Conservation (phyloP, 805 yeast genomes). For the Kuraishia piskuri region DNA sequence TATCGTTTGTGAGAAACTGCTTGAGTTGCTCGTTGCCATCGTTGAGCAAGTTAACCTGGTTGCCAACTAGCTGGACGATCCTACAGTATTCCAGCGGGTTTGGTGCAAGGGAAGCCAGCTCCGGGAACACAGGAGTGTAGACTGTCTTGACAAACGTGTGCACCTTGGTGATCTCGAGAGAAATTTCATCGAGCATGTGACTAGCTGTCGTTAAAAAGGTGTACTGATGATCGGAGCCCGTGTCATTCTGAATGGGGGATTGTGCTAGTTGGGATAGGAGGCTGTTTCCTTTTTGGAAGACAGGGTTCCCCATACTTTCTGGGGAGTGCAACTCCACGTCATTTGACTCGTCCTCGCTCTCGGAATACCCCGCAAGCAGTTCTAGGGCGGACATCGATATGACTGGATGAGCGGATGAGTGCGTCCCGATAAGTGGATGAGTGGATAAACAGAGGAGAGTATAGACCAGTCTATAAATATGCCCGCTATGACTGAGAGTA, state of each 20-base stretch:
- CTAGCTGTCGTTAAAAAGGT: constrained; percentile 46
- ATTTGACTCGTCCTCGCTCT: not conserved
- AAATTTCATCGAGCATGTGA: constrained; percentile 42
- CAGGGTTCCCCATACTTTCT: not conserved
- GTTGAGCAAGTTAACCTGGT: constrained; percentile 14
- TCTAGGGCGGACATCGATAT: not conserved
- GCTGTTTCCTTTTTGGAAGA: not conserved
- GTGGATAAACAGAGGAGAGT: not conserved
- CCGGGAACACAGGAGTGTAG: constrained; percentile 62
- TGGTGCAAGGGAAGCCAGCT: constrained; percentile 53
- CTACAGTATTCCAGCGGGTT: constrained; percentile 56
- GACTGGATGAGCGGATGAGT: no score
- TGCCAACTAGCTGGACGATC: constrained; percentile 42
- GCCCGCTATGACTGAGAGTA: no score
- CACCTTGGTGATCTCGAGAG: constrained; percentile 41
- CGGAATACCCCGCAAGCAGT: not conserved
- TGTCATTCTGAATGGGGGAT: not conserved
- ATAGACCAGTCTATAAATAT: no score
- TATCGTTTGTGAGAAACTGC: constrained; percentile 48
- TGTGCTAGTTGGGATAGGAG: not conserved
- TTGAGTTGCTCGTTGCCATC: constrained; percentile 25
- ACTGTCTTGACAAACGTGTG: constrained; percentile 40
- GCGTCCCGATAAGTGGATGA: no score
- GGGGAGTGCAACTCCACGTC: not conserved
- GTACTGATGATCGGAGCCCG: constrained; percentile 24